A percentile compares a stretch with the other conserved stretches of the same genome.
Conservation (phyloP, 495 filamentous ascomycete genomes). For the Baudoinia panamericana region DNA sequence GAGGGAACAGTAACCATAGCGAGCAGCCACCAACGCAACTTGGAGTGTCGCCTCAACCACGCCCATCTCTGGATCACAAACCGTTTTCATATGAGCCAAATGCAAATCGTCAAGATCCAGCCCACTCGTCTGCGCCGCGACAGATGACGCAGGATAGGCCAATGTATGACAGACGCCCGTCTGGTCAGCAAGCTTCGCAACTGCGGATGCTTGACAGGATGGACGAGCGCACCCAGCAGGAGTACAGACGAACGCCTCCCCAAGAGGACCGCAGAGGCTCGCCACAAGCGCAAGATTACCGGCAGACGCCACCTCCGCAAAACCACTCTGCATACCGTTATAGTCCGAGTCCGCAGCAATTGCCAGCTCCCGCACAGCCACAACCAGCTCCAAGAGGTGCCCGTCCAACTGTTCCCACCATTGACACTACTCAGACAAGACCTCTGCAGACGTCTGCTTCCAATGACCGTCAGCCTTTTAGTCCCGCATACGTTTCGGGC, state of each 20-base stretch:
- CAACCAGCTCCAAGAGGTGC: neutral
- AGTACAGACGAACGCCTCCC: no score
- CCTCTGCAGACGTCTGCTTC: neutral
- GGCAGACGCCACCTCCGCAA: neutral
- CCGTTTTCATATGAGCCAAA: slow-evolving; percentile 6
- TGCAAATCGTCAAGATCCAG: neutral
- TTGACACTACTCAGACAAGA: slow-evolving; percentile 4
- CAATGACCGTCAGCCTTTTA: slow-evolving; percentile 12
- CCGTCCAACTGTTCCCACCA: neutral
- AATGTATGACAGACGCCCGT: no score
- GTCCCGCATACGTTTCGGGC: slow-evolving; percentile 7
- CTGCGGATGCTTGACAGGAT: no score
- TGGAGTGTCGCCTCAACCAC: neutral
- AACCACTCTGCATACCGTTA: neutral
- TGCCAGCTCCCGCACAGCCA: no score
- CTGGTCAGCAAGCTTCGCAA: no score
- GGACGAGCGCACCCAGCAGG: no score
- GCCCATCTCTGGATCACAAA: slow-evolving; percentile 8
- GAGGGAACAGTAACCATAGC: slow-evolving; percentile 4
- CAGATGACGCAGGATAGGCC: no score
- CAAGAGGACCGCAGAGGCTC: neutral
- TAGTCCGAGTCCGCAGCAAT: neutral
- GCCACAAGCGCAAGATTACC: neutral
- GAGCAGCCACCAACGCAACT: neutral
- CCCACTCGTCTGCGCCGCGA: no score